phyloP scores from a whole-genome alignment of 352 stramenopile genomes.

The Aphanomyces astaci region DNA sequence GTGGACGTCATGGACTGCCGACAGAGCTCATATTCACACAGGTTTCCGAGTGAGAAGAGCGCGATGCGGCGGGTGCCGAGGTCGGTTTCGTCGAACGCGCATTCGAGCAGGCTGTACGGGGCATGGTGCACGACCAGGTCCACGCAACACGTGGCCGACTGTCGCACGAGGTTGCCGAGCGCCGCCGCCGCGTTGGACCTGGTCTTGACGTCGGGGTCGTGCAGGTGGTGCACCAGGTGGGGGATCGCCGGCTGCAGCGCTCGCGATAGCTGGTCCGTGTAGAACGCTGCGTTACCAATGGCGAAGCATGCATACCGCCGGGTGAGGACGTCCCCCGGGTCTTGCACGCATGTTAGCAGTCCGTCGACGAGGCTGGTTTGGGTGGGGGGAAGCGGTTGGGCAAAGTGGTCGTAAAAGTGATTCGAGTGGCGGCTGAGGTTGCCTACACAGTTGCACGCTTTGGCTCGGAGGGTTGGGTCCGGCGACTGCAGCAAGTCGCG shows the following conservation, averaged over 20 bases:
- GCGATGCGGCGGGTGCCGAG: conserved; percentile 67
- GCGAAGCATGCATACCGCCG: conserved; percentile 91
- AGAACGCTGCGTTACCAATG: conserved; percentile 91
- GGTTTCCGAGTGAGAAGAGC: conserved; percentile 88
- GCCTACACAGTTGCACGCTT: conserved; percentile 86
- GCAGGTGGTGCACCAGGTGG: conserved; percentile 59
- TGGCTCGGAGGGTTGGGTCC: conserved; percentile 75
- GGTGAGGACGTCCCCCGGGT: conserved; percentile 74
- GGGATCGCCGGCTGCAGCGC: conserved; percentile 53
- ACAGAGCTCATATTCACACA: conserved; percentile 72
- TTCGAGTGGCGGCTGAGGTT: conserved; percentile 89
- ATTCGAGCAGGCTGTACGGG: conserved; percentile 58
- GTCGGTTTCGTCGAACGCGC: conserved; percentile 55
- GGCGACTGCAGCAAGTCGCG: conserved; percentile 46
- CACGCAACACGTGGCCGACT: conserved; percentile 65
- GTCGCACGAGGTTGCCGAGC: conserved; percentile 89
- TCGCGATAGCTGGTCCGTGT: conserved; percentile 71
- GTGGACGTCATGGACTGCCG: conserved; percentile 40
- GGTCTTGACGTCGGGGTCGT: conserved; percentile 81
- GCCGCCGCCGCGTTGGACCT: conserved; percentile 87
- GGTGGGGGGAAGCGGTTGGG: conserved; percentile 7
- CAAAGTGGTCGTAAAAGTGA: conserved; percentile 76
- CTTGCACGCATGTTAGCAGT: conserved; percentile 48
- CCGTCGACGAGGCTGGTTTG: conserved; percentile 42
- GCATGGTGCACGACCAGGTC: conserved; percentile 57